These are phyloP conservation scores for Ascochyta fabae DNA, from an alignment of 2,329 filamentous ascomycete genomes.

Conservation along the genomic window DNA sequence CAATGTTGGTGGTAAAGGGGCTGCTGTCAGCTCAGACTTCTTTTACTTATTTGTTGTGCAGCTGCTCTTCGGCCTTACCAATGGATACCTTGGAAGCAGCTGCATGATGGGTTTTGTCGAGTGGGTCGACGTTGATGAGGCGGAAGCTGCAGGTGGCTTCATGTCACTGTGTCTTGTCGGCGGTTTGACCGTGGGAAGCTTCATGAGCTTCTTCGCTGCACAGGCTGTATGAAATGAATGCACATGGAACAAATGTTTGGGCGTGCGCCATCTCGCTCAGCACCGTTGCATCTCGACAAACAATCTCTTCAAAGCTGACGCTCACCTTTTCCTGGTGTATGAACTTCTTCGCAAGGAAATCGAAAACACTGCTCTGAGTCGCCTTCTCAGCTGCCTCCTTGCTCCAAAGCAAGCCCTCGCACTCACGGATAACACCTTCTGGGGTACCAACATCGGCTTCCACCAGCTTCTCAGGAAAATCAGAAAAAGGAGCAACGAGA, in stretches of 20 bases:
- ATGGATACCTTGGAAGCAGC: conserved; percentile 83
- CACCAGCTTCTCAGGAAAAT: no score
- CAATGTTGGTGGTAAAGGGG: conserved; percentile 78
- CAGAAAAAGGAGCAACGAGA: no score
- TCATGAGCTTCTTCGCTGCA: conserved; percentile 73
- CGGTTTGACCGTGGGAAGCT: conserved; percentile 82
- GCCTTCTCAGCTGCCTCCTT: no score
- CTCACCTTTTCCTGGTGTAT: no score
- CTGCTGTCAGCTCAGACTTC: conserved; percentile 74
- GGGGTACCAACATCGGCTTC: no score
- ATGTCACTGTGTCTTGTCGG: conserved; percentile 91
- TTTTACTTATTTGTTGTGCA: conserved; percentile 90
- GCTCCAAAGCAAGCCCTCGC: no score
- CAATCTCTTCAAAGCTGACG: no score
- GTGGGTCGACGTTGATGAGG: conserved; percentile 81
- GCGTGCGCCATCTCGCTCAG: no score
- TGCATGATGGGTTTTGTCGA: conserved; percentile 91
- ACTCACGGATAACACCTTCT: no score
- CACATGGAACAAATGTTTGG: neutral
- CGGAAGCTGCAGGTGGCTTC: conserved; percentile 88
- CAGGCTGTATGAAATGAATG: neutral
- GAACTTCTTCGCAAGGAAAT: no score
- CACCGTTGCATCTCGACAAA: no score
- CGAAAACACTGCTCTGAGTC: no score
- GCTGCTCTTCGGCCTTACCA: conserved; percentile 80